Evolutionary conservation across 768 basidiomycete genomes (phyloP).

Genomic region (Tricholoma furcatifolium): DNA sequence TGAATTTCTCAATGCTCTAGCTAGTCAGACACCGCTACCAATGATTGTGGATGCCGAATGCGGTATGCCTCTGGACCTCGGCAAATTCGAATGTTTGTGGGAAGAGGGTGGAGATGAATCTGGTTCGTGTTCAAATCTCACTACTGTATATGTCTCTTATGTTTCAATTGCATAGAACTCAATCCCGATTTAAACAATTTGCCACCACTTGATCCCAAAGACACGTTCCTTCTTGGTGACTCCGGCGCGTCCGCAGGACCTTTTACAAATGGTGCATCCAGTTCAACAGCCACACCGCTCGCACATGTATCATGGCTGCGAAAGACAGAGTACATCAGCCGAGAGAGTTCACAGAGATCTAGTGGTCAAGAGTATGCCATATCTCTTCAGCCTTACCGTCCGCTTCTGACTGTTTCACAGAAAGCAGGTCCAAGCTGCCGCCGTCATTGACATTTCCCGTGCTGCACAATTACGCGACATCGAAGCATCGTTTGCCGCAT

Average conservation of each 20-base stretch:
- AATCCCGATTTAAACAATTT: slow-evolving; percentile 66
- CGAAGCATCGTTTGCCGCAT: slow-evolving; percentile 70
- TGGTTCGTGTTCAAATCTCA: slow-evolving; percentile 36
- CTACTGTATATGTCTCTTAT: not conserved
- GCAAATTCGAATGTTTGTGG: slow-evolving; percentile 81
- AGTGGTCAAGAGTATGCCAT: slow-evolving; percentile 57
- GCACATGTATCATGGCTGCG: slow-evolving; percentile 87
- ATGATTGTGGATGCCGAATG: slow-evolving; percentile 97
- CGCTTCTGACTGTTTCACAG: slow-evolving; percentile 24
- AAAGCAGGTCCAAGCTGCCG: slow-evolving; percentile 45
- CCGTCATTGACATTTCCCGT: slow-evolving; percentile 68
- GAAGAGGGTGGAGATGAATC: slow-evolving; percentile 73
- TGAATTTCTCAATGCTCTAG: slow-evolving; percentile 79
- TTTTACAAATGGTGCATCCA: slow-evolving; percentile 41
- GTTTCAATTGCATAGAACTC: slow-evolving; percentile 27
- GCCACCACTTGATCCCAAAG: slow-evolving; percentile 69
- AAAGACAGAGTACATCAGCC: slow-evolving; percentile 86
- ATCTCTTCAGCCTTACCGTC: not conserved
- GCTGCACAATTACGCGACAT: slow-evolving; percentile 76
- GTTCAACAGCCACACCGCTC: slow-evolving; percentile 45
- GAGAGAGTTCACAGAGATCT: slow-evolving; percentile 47
- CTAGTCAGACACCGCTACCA: slow-evolving; percentile 79
- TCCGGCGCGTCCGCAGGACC: slow-evolving; percentile 44
- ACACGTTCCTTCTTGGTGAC: slow-evolving; percentile 75
- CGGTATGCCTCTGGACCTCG: slow-evolving; percentile 93